Conservation (phyloP, 768 basidiomycete genomes). For the Mycena filopes region DNA sequence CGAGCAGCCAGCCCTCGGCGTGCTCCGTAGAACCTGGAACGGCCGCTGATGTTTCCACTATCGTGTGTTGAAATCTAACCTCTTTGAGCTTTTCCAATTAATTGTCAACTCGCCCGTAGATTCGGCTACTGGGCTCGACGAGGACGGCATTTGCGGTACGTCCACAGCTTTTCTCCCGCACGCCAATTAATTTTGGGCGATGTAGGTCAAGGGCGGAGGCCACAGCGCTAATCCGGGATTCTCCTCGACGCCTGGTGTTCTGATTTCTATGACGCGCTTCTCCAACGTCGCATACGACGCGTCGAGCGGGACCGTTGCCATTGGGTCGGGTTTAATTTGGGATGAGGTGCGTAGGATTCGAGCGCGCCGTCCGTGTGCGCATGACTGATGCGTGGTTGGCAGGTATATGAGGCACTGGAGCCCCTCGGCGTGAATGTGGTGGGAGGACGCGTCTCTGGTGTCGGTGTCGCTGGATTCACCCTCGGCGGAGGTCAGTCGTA, state of each 20-base stretch:
- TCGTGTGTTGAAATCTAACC: constrained; percentile 48
- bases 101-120: constrained; percentile 42
- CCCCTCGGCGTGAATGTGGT: constrained; percentile 64
- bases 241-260: constrained; percentile 69
- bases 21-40: constrained; percentile 72
- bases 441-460: constrained; percentile 67
- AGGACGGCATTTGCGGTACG: constrained; percentile 65
- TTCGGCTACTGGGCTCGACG: constrained; percentile 56
- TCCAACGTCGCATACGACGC: constrained; percentile 55
- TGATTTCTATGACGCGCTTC: constrained; percentile 66
- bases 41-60: constrained; percentile 58
- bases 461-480: constrained; percentile 68
- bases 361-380: neutral
- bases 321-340: constrained; percentile 67
- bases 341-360: constrained; percentile 56
- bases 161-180: constrained; percentile 35
- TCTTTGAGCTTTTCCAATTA: neutral
- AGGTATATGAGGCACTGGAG: constrained; percentile 58
- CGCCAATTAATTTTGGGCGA: no score
- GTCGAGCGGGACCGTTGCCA: constrained; percentile 48
- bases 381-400: no score
- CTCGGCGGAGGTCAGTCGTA: constrained; percentile 62
- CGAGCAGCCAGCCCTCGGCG: constrained; percentile 55
- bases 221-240: constrained; percentile 66
- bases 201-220: constrained; percentile 72